Percentiles rank a stretch among this genome's conserved stretches.
Evolutionary conservation across 2,329 filamentous ascomycete species (phyloP).

Genomic region (Aplosporella prunicola): DNA sequence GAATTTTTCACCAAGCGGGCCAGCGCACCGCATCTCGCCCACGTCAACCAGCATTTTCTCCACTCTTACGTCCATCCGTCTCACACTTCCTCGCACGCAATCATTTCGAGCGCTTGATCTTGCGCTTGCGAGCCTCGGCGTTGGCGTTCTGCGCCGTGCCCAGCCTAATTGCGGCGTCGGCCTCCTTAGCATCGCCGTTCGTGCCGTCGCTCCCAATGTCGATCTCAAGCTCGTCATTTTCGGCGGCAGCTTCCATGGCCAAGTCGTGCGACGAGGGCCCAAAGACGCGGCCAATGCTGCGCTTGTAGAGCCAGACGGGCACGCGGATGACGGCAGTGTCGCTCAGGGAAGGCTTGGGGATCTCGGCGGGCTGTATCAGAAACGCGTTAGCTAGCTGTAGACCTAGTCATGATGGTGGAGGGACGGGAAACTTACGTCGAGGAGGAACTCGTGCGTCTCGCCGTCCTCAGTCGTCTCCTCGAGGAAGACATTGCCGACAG

Average conservation of each 20-base stretch:
- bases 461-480: conserved; percentile 87
- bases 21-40: too few species aligned
- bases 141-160: conserved; percentile 37
- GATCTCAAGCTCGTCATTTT: conserved; percentile 26
- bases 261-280: conserved; percentile 22
- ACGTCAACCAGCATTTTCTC: too few species aligned
- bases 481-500: conserved; percentile 84
- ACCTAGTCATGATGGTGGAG: neutral
- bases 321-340: conserved; percentile 78
- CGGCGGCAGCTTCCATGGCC: conserved; percentile 25
- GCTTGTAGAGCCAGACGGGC: conserved; percentile 61
- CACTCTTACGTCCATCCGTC: too few species aligned
- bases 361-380: conserved; percentile 58
- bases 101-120: conserved; percentile 8
- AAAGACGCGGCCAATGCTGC: conserved; percentile 35
- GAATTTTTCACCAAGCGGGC: too few species aligned
- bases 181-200: conserved; percentile 10
- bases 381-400: conserved; percentile 14
- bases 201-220: conserved; percentile 14
- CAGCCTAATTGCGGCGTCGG: conserved; percentile 28
- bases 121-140: conserved; percentile 36
- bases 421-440: conserved; percentile 64
- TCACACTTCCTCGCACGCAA: too few species aligned
- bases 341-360: conserved; percentile 63
- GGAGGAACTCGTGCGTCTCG: conserved; percentile 68